Evolutionary conservation across 768 basidiomycete species (phyloP).

Genomic region (Pisolithus albus): DNA sequence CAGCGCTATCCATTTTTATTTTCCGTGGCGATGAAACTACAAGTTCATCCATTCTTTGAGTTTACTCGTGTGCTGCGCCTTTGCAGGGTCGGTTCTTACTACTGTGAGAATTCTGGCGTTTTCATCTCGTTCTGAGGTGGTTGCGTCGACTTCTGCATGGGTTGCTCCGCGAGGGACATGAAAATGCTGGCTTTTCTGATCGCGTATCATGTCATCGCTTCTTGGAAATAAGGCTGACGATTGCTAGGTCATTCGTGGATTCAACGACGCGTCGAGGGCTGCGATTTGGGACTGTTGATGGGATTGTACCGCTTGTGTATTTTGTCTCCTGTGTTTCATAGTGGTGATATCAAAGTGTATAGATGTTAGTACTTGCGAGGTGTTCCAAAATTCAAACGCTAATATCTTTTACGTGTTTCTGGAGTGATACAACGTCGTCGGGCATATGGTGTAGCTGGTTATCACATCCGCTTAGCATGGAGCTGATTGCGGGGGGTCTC

Average conservation of each 20-base stretch:
- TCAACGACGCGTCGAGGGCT: neutral
- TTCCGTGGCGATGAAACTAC: slow-evolving; percentile 48
- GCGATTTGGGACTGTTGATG: no score
- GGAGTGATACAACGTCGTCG: slow-evolving; percentile 2
- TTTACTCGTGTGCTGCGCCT: slow-evolving; percentile 31
- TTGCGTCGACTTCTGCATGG: slow-evolving; percentile 30
- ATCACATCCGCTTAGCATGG: slow-evolving; percentile 36
- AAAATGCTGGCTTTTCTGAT: slow-evolving; percentile 67
- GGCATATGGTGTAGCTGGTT: slow-evolving; percentile 36
- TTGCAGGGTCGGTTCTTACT: slow-evolving; percentile 31
- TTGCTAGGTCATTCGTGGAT: neutral
- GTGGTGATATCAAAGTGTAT: no score
- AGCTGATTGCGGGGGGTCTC: slow-evolving; percentile 32
- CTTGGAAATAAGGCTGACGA: slow-evolving; percentile 4
- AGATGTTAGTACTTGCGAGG: neutral
- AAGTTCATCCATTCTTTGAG: slow-evolving; percentile 88
- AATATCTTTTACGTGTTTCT: neutral
- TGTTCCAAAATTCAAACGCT: neutral
- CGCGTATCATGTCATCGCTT: neutral
- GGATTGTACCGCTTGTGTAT: no score
- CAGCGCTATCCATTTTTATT: neutral
- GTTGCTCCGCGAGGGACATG: slow-evolving; percentile 36
- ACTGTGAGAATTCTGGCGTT: slow-evolving; percentile 26
- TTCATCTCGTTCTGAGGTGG: slow-evolving; percentile 44
- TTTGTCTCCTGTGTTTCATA: neutral